These are phyloP conservation scores for Monosporascus sp. DNA, from an alignment of 2,329 filamentous ascomycete species.

Conservation along the genomic window DNA sequence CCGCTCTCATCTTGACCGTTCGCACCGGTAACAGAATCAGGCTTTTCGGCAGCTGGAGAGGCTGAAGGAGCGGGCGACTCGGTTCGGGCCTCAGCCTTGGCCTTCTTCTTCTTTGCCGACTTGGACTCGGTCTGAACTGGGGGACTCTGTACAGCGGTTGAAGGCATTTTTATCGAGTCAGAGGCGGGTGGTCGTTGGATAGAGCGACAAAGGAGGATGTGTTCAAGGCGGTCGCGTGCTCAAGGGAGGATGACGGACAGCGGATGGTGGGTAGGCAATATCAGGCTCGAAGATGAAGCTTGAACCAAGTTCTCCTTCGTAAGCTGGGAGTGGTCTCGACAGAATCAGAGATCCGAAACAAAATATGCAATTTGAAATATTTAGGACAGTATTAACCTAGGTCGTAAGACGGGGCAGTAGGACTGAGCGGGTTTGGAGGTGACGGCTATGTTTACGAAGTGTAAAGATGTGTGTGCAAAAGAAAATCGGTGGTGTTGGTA, in stretches of 20 bases:
- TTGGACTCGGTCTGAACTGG: slow-evolving; percentile 57
- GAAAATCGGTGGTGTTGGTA: neutral
- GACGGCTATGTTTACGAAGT: neutral
- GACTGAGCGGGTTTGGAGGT: neutral
- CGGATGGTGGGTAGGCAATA: slow-evolving; percentile 1
- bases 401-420: neutral
- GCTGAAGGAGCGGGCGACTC: slow-evolving; percentile 50
- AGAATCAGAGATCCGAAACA: neutral
- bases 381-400: neutral
- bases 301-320: neutral
- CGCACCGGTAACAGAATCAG: slow-evolving; percentile 39
- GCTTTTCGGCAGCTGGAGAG: slow-evolving; percentile 43
- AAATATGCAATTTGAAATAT: neutral
- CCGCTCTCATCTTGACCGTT: slow-evolving; percentile 54
- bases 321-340: neutral
- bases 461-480: neutral
- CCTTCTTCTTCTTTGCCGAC: slow-evolving; percentile 65
- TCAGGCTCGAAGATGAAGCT: neutral
- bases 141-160: slow-evolving; percentile 57
- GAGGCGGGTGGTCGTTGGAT: slow-evolving; percentile 1
- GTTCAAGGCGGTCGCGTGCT: neutral
- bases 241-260: slow-evolving; percentile 5
- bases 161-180: slow-evolving; percentile 48
- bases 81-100: slow-evolving; percentile 45
- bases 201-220: neutral